Evolutionary conservation across 306 rosid genomes (phyloP).

Genomic region (Senna siamea): DNA sequence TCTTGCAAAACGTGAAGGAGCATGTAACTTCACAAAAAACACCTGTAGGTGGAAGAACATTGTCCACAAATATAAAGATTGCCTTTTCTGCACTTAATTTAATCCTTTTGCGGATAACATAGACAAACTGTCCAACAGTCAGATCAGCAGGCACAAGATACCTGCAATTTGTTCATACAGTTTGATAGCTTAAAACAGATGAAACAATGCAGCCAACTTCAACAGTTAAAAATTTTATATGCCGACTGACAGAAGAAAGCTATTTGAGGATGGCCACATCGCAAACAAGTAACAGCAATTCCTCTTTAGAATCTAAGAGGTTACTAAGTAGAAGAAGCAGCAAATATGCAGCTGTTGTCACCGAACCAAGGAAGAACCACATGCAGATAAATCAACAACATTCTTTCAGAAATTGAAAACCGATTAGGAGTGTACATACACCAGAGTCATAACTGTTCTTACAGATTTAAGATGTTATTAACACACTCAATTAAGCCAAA

Average conservation of each 20-base stretch:
- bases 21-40: not conserved
- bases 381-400: not conserved
- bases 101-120: slow-evolving; percentile 90
- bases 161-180: slow-evolving; percentile 50
- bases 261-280: not conserved
- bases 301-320: not conserved
- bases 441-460: not conserved
- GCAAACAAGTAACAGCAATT: not conserved
- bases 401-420: not conserved
- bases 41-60: slow-evolving; percentile 90
- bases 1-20: not conserved
- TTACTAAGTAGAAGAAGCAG: not conserved
- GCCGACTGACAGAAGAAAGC: not conserved
- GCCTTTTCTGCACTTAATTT: slow-evolving; percentile 90
- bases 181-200: slow-evolving; percentile 15
- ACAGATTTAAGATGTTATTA: not conserved
- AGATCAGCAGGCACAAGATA: slow-evolving; percentile 93
- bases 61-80: slow-evolving; percentile 89
- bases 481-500: slow-evolving; percentile 1
- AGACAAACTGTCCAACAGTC: slow-evolving; percentile 90
- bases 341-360: not conserved
- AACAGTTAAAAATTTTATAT: slow-evolving; percentile 3
- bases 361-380: not conserved
- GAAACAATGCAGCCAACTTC: slow-evolving; percentile 9
- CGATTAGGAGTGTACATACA: not conserved